A percentile compares a stretch with the other conserved stretches of the same genome.
These are phyloP conservation scores for Gracilaria domingensis DNA, from an alignment of 23 red algal species.

Conservation along the genomic window DNA sequence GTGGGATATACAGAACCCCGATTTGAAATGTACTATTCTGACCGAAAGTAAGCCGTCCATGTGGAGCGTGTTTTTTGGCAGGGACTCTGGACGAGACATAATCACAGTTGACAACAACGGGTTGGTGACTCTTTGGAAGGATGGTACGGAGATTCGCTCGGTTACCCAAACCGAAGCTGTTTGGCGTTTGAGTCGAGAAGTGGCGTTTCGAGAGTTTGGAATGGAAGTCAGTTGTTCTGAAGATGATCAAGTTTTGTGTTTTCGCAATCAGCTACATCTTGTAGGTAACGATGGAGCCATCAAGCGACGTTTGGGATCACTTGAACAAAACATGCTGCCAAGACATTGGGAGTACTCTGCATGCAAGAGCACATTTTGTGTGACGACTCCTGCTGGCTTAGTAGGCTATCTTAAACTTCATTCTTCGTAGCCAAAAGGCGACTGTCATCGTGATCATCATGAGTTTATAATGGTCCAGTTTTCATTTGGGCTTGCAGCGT, in stretches of 20 bases:
- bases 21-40: not conserved
- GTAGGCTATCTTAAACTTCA: conserved; percentile 16
- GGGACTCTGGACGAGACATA: conserved; percentile 1
- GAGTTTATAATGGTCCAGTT: too few species aligned
- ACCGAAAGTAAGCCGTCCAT: not conserved
- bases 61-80: conserved; percentile 23
- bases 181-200: not conserved
- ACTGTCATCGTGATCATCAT: too few species aligned
- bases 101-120: not conserved
- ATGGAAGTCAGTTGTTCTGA: not conserved
- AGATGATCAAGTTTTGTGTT: not conserved
- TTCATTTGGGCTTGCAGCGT: too few species aligned
- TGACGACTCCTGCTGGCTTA: not conserved
- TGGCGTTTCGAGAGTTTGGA: conserved; percentile 4
- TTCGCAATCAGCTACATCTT: not conserved
- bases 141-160: not conserved
- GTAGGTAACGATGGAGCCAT: not conserved
- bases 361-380: not conserved
- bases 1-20: not conserved
- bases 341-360: conserved; percentile 12
- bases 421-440: not conserved
- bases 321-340: conserved; percentile 11
- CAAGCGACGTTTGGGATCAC: conserved; percentile 21
- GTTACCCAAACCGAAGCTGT: not conserved
- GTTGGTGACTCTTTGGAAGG: not conserved